Percentiles rank a stretch among this genome's conserved stretches.
phyloP scores from a whole-genome alignment of 129 eudicot species.

The Scalesia atractyloides region DNA sequence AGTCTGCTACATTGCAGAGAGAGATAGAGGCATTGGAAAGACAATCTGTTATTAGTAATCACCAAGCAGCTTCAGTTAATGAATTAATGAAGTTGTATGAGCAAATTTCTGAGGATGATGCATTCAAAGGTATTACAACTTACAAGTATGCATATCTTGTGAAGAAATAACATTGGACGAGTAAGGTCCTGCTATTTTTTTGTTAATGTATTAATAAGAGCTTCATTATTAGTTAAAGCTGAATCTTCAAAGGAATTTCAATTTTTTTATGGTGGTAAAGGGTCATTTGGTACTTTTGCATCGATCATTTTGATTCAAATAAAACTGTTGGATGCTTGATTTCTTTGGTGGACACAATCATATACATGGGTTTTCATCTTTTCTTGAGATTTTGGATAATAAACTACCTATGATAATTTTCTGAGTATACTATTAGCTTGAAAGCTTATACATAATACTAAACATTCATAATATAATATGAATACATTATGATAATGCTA shows the following conservation, averaged over 20 bases:
- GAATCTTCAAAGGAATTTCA: background rate
- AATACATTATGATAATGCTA: background rate
- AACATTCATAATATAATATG: background rate
- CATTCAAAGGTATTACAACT: constrained; percentile 47
- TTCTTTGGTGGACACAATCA: constrained; percentile 8
- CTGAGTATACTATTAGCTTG: background rate
- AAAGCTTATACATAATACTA: background rate
- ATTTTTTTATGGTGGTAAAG: background rate
- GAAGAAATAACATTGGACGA: background rate
- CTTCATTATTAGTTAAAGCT: background rate
- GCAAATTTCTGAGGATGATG: constrained; percentile 42
- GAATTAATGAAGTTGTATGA: constrained; percentile 59
- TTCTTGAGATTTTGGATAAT: constrained; percentile 6
- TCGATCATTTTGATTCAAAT: background rate
- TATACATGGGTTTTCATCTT: background rate
- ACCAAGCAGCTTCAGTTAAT: constrained; percentile 44
- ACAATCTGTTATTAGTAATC: constrained; percentile 51
- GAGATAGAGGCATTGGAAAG: constrained; percentile 63
- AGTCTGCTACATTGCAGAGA: constrained; percentile 60
- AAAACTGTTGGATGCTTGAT: background rate
- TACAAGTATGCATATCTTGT: background rate
- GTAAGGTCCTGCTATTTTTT: background rate
- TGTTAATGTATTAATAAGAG: background rate
- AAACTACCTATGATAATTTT: background rate
- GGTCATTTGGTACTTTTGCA: background rate